These are phyloP conservation scores for Odontarrhena argentea DNA, from an alignment of 345 rosid species.

Conservation along the genomic window DNA sequence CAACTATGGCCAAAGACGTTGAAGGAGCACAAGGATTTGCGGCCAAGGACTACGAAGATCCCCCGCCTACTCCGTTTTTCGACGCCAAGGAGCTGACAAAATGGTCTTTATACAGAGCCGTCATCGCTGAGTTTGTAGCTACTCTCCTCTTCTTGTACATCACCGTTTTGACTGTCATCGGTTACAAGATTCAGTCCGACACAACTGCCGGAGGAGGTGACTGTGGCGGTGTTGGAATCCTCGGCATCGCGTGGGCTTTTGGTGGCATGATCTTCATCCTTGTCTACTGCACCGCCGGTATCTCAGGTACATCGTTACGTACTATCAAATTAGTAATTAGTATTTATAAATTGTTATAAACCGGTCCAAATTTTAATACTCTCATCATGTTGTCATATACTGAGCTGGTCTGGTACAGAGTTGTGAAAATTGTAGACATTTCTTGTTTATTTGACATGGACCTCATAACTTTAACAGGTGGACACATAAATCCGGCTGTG, in stretches of 20 bases:
- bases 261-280: slow-evolving; percentile 87
- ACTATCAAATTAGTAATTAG: too few relatives aligned
- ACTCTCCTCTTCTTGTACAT: slow-evolving; percentile 42
- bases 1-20: slow-evolving; percentile 48
- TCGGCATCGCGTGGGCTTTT: slow-evolving; percentile 86
- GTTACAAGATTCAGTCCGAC: slow-evolving; percentile 32
- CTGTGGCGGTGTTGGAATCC: slow-evolving; percentile 71
- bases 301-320: slow-evolving; percentile 54
- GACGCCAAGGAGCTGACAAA: slow-evolving; percentile 38
- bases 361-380: too few relatives aligned
- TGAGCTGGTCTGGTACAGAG: not conserved
- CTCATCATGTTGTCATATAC: too few relatives aligned
- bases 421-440: not conserved
- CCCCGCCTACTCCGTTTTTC: slow-evolving; percentile 36
- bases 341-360: too few relatives aligned
- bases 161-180: slow-evolving; percentile 40
- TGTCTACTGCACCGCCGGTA: slow-evolving; percentile 89
- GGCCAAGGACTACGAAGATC: slow-evolving; percentile 47
- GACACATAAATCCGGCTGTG: slow-evolving; percentile 90
- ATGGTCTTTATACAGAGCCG: slow-evolving; percentile 42
- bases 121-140: slow-evolving; percentile 41
- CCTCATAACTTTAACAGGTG: slow-evolving; percentile 44
- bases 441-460: not conserved
- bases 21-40: slow-evolving; percentile 46
- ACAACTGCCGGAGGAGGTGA: slow-evolving; percentile 31